Percentiles rank a stretch among this genome's conserved stretches.
Evolutionary conservation across 2,329 filamentous ascomycete species (phyloP).

Genomic region (Fusarium sterilihyphosum): DNA sequence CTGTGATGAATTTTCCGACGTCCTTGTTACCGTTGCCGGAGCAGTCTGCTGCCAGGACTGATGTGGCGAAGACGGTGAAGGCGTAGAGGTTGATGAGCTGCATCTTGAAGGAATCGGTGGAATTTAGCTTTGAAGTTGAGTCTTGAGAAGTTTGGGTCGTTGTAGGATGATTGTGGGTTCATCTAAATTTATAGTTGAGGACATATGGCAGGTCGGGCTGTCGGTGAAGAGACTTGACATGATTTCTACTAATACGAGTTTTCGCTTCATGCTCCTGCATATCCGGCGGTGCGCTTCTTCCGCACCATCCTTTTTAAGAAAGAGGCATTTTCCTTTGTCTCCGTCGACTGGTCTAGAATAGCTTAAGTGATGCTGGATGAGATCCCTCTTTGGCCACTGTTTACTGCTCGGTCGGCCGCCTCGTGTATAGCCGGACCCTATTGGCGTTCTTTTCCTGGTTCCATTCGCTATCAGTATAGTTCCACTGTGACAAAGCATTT

Average conservation of each 20-base stretch:
- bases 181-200: rapidly evolving
- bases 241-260: rapidly evolving
- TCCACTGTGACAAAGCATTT: neutral
- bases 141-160: rapidly evolving
- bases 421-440: rapidly evolving
- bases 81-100: conserved; percentile 17
- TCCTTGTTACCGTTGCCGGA: conserved; percentile 1
- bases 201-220: rapidly evolving
- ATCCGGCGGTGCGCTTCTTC: neutral
- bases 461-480: neutral
- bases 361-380: neutral
- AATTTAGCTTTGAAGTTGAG: rapidly evolving
- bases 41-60: conserved; percentile 14
- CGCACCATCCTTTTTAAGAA: neutral
- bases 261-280: no score
- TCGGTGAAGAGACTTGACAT: neutral
- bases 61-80: neutral
- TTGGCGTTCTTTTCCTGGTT: neutral
- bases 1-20: neutral
- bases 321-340: neutral
- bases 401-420: neutral
- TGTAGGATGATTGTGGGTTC: rapidly evolving
- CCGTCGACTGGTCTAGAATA: neutral
- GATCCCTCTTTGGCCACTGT: neutral
- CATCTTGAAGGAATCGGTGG: neutral